Base-by-base conservation (phyloP, 345 rosid species). In the Heritiera fomes region DNA sequence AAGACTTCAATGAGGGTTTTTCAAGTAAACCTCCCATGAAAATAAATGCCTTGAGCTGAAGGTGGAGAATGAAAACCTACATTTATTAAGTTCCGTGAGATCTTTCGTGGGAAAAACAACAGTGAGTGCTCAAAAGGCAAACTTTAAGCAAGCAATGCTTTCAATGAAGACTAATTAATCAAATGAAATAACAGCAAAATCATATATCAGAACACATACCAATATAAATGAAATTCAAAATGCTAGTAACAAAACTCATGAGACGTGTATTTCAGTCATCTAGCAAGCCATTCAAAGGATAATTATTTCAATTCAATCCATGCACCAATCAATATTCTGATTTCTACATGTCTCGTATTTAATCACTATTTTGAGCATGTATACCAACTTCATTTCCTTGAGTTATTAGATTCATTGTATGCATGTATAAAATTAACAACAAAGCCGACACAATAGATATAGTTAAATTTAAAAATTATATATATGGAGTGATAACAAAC, bases 31-130 rank as follows among this genome's bases (percentile, higher is more conserved):
- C 83, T 75, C 85, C 86, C 77, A 77, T 76, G 70, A 72, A 50
- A 73, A 90, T 83, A 79, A 84, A 71, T 64, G 83, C 85, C 84
- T 85, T 90, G 70, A 90, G 86, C 81, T 88, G 91, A 85, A 91
- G 82, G 87, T 88, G 88, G 76, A 90, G 83, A 76, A 88, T 40
- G 65, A 88, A 90, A 61, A 59, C 90, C 93, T 87, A 56, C 6
- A 52, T 18, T 52, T 78, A 64, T 45, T 47, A 52, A 68, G 68
- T 64, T 73, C 47, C 11, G 73, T 81, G 62, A 84, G 80, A 60
- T 75, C 32, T 63, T 28, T 56, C 18, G 7, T 13, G 55, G 58
- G 32, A 66, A 32, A 80, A 69, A 62, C 1, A 70, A 12, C 23
- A 62, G 68, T 43, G 17, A 43, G 50, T 1, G 8, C 45, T 15